Percentiles rank a stretch among this genome's conserved stretches.
Conservation (phyloP, 305 asterid genomes). For the Withania somnifera region DNA sequence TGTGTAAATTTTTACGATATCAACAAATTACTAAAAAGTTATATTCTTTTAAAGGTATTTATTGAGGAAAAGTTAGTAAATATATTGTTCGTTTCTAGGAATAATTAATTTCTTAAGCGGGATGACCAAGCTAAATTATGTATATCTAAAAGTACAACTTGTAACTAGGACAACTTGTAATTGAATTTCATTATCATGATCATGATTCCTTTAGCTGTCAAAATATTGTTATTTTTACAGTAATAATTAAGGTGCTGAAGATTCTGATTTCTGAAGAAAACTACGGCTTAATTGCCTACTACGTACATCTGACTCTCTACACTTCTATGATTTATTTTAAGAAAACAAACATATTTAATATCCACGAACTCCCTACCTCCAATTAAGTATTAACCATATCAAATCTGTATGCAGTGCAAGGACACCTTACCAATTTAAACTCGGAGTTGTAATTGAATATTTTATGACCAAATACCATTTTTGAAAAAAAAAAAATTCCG, state of each 20-base stretch:
- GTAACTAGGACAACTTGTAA: neutral
- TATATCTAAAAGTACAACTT: neutral
- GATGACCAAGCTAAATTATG: too few relatives aligned
- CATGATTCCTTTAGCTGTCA: neutral
- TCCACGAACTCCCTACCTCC: neutral
- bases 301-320: neutral
- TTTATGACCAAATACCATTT: too few relatives aligned
- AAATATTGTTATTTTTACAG: neutral
- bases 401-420: neutral
- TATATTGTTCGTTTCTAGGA: too few relatives aligned
- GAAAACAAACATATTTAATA: neutral
- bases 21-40: too few relatives aligned
- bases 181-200: neutral
- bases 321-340: neutral
- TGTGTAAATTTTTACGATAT: too few relatives aligned
- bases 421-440: neutral
- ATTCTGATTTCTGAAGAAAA: neutral
- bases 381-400: neutral
- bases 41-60: too few relatives aligned
- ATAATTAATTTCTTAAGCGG: too few relatives aligned
- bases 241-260: neutral
- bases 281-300: neutral
- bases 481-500: too few relatives aligned
- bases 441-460: too few relatives aligned
- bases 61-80: too few relatives aligned